phyloP scores from a whole-genome alignment of 768 basidiomycete species.

The Hirschioporus abietinus region DNA sequence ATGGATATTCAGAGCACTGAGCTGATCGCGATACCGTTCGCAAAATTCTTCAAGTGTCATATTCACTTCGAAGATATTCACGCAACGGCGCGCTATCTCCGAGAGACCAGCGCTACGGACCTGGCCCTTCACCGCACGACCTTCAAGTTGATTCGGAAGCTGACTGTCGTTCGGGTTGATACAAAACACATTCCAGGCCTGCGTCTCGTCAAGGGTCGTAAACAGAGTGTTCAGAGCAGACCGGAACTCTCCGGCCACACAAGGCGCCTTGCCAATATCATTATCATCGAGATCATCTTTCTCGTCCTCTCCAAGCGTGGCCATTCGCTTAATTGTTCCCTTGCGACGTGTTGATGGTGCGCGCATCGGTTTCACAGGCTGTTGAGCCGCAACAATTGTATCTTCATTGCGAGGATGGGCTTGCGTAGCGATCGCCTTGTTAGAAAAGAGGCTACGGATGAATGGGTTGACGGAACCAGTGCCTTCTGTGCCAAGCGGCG shows the following conservation, averaged over 20 bases:
- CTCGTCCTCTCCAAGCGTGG: conserved; percentile 44
- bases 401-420: conserved; percentile 91
- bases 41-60: conserved; percentile 86
- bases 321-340: conserved; percentile 59
- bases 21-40: conserved; percentile 69
- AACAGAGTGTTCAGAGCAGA: conserved; percentile 81
- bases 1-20: conserved; percentile 49
- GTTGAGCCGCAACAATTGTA: conserved; percentile 92
- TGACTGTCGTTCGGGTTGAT: conserved; percentile 95
- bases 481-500: conserved; percentile 46
- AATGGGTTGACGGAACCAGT: conserved; percentile 87
- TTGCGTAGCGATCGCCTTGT: conserved; percentile 85
- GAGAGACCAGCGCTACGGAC: conserved; percentile 75
- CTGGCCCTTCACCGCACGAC: conserved; percentile 87
- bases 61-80: conserved; percentile 72
- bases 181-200: conserved; percentile 89
- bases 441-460: conserved; percentile 83
- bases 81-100: conserved; percentile 66
- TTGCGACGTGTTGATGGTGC: conserved; percentile 86
- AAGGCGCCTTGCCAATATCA: conserved; percentile 41
- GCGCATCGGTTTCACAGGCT: conserved; percentile 91
- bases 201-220: conserved; percentile 82
- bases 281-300: conserved; percentile 49
- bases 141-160: conserved; percentile 90
- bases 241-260: conserved; percentile 86